Percentiles rank a stretch among this genome's conserved stretches.
phyloP scores from a whole-genome alignment of 225 moss, liverwort and hornwort genomes.

The Takakia lepidozioides region DNA sequence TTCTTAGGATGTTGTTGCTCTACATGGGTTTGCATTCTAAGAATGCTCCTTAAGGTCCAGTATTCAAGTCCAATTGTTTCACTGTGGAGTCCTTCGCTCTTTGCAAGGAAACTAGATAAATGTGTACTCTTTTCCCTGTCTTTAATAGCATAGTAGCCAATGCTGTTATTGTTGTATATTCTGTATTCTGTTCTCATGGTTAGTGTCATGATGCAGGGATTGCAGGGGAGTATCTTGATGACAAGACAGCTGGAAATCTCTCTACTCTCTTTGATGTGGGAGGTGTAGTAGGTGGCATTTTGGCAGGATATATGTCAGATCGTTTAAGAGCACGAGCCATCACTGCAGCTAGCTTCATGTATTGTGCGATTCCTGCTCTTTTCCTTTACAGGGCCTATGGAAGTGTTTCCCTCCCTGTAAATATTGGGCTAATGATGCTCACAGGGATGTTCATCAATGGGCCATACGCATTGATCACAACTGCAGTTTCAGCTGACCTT shows the following conservation, averaged over 20 bases:
- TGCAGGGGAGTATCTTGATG: constrained; percentile 52
- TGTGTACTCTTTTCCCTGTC: too few relatives aligned
- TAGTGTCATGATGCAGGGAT: too few relatives aligned
- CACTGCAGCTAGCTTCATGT: constrained; percentile 78
- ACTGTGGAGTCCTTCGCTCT: too few relatives aligned
- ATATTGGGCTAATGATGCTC: constrained; percentile 58
- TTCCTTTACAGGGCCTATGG: constrained; percentile 66
- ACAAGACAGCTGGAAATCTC: constrained; percentile 57
- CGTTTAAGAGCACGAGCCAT: constrained; percentile 70
- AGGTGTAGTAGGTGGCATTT: constrained; percentile 75
- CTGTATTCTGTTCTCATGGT: too few relatives aligned
- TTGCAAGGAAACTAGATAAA: too few relatives aligned
- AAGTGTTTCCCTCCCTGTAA: constrained; percentile 39
- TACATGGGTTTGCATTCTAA: too few relatives aligned
- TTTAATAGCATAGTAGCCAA: too few relatives aligned
- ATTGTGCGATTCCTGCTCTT: constrained; percentile 72
- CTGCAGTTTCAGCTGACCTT: constrained; percentile 94
- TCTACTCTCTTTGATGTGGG: constrained; percentile 82
- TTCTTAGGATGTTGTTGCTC: too few relatives aligned
- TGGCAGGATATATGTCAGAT: constrained; percentile 82
- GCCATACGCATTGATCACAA: constrained; percentile 87
- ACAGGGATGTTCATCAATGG: constrained; percentile 75
- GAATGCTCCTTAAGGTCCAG: too few relatives aligned
- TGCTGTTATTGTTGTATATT: too few relatives aligned
- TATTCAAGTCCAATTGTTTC: too few relatives aligned